Percentiles rank a stretch among this genome's conserved stretches.
Evolutionary conservation across 1,284 basidiomycete genomes (phyloP).

Genomic region (Dichomitus squalens): DNA sequence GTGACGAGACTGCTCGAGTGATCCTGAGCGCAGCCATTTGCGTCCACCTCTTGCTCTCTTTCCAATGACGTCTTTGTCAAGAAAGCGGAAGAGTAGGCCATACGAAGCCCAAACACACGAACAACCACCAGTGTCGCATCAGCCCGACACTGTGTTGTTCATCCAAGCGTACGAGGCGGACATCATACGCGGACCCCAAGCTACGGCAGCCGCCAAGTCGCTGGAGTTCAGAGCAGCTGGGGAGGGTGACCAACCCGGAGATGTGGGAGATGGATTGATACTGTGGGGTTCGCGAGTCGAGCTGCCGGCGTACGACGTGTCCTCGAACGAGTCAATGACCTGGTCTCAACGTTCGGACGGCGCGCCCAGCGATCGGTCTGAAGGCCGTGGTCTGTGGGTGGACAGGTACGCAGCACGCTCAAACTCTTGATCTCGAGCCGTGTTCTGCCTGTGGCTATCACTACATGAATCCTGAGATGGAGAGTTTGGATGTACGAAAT

Average conservation of each 20-base stretch:
- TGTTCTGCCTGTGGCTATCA: too few species aligned
- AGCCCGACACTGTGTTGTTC: conserved; percentile 40
- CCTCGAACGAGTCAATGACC: too few species aligned
- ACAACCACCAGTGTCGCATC: too few species aligned
- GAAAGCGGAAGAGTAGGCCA: too few species aligned
- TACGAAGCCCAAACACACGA: too few species aligned
- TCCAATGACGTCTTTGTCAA: too few species aligned
- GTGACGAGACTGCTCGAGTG: too few species aligned
- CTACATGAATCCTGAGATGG: neutral
- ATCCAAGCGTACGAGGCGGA: conserved; percentile 73
- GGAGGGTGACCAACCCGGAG: conserved; percentile 13
- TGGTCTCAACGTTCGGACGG: conserved; percentile 1
- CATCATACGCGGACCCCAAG: conserved; percentile 51
- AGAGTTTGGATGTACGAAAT: neutral
- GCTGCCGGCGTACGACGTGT: neutral
- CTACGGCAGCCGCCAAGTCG: conserved; percentile 43
- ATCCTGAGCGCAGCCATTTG: too few species aligned
- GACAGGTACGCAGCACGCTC: conserved; percentile 58
- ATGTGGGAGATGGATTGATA: conserved; percentile 47
- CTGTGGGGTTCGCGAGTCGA: conserved; percentile 36
- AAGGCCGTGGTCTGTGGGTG: conserved; percentile 44
- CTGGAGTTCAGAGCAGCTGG: conserved; percentile 43
- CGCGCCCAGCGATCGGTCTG: neutral
- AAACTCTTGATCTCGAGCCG: neutral
- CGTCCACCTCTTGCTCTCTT: too few species aligned